phyloP scores from a whole-genome alignment of 163 green algal genomes.

The Dunaliella salina region DNA sequence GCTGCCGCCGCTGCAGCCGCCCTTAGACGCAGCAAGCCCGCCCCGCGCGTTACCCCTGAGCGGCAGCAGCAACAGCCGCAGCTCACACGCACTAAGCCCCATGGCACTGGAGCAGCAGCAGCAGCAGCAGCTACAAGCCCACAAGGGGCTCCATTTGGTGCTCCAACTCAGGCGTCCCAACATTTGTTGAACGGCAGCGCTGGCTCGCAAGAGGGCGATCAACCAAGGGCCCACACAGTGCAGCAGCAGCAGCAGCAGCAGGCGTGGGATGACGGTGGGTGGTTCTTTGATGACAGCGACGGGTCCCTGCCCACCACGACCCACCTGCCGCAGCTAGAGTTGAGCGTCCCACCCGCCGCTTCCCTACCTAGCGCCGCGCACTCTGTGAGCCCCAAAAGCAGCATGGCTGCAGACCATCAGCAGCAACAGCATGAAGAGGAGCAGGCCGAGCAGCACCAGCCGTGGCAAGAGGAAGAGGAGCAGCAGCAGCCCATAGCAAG shows the following conservation, averaged over 20 bases:
- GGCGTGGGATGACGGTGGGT: background rate
- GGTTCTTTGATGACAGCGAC: background rate
- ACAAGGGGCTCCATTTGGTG: background rate
- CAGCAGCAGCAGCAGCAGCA: slow-evolving; percentile 14
- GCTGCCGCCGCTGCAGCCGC: background rate
- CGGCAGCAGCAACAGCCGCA: slow-evolving; percentile 2
- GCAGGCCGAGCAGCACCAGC: slow-evolving; percentile 19
- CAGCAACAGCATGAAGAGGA: background rate
- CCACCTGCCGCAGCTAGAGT: no score
- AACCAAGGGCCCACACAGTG: background rate
- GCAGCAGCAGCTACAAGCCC: background rate
- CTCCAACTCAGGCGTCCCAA: no score
- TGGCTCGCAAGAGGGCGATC: background rate
- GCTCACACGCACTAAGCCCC: no score
- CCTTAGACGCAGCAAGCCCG: background rate
- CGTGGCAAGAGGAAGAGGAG: slow-evolving; percentile 2
- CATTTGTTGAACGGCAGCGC: no score
- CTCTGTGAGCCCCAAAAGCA: no score
- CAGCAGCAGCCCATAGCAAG: slow-evolving; percentile 9
- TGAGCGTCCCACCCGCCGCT: no score
- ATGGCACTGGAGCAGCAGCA: background rate
- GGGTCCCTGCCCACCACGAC: background rate
- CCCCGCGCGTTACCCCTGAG: background rate
- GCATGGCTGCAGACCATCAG: no score
- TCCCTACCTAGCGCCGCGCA: no score